Percentiles rank a stretch among this genome's conserved stretches.
Evolutionary conservation across 2,329 filamentous ascomycete species (phyloP).

Genomic region (Paraphoma chrysanthemicola): DNA sequence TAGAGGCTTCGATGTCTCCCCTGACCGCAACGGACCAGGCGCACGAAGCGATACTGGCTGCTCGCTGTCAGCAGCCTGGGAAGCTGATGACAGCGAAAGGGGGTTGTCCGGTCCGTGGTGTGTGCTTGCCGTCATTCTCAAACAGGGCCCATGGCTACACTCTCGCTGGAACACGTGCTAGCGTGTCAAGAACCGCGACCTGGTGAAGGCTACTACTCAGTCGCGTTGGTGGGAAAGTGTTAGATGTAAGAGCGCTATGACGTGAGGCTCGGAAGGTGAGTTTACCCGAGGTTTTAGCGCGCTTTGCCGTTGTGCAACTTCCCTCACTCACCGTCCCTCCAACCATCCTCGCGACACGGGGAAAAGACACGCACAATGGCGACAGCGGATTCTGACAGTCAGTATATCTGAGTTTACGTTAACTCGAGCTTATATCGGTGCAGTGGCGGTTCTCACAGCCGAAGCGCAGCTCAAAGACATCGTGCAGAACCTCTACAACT

Average conservation of each 20-base stretch:
- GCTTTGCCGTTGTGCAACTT: neutral
- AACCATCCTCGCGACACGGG: neutral
- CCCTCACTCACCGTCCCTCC: neutral
- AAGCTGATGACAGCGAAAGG: slow-evolving; percentile 29
- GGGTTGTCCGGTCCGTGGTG: slow-evolving; percentile 26
- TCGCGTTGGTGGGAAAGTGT: neutral
- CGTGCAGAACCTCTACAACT: slow-evolving; percentile 67
- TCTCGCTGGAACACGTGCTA: slow-evolving; percentile 14
- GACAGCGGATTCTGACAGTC: slow-evolving; percentile 12
- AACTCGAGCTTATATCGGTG: slow-evolving; percentile 1
- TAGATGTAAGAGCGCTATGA: slow-evolving; percentile 16
- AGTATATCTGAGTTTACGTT: neutral
- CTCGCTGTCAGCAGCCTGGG: slow-evolving; percentile 20
- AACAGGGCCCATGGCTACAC: slow-evolving; percentile 22
- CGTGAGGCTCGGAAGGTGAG: slow-evolving; percentile 13
- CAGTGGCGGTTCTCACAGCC: slow-evolving; percentile 27
- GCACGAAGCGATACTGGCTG: slow-evolving; percentile 22
- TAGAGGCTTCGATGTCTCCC: slow-evolving; percentile 33
- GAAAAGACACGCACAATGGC: slow-evolving; percentile 7
- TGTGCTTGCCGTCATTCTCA: slow-evolving; percentile 38
- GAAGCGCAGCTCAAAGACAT: slow-evolving; percentile 65
- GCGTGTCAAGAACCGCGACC: slow-evolving; percentile 10
- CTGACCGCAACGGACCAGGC: slow-evolving; percentile 18
- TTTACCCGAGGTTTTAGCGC: slow-evolving; percentile 30
- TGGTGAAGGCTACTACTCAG: neutral